Evolutionary conservation across 257 asterid species (phyloP).

Genomic region (Cinchona pubescens): DNA sequence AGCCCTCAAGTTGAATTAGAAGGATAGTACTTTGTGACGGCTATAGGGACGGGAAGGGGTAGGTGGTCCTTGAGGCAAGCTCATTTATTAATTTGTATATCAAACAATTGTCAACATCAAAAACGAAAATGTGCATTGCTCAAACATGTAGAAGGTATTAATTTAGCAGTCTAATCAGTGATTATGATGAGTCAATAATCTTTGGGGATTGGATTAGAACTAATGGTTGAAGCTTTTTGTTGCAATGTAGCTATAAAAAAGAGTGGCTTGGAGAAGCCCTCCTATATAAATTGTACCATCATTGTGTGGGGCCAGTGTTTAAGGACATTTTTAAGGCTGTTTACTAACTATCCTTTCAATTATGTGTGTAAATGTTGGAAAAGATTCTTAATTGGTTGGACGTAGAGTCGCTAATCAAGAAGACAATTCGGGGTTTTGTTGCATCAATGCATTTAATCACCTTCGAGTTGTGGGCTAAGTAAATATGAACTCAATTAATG

Average conservation of each 20-base stretch:
- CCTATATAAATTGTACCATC: not conserved
- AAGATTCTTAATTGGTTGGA: constrained; percentile 24
- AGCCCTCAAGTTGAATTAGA: no score
- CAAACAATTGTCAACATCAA: not conserved
- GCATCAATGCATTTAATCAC: constrained; percentile 6
- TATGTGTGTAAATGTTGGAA: constrained; percentile 19
- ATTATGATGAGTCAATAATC: constrained; percentile 2
- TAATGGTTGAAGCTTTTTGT: not conserved
- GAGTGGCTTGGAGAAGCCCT: not conserved
- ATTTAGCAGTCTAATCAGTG: constrained; percentile 8
- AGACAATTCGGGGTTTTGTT: constrained; percentile 14
- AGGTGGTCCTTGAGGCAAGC: not conserved
- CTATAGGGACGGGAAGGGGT: no score
- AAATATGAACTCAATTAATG: not conserved
- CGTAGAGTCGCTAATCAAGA: constrained; percentile 19
- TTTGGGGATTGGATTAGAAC: not conserved
- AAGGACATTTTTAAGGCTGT: not conserved
- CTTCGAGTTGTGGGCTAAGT: constrained; percentile 16
- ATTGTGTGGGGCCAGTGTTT: not conserved
- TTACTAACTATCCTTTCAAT: constrained; percentile 20
- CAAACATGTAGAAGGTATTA: not conserved
- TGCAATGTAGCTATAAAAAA: constrained; percentile 2
- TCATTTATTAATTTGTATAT: not conserved
- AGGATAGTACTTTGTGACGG: not conserved
- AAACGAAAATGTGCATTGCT: not conserved